Evolutionary conservation across 768 basidiomycete genomes (phyloP).

Genomic region (Lactarius sp.): DNA sequence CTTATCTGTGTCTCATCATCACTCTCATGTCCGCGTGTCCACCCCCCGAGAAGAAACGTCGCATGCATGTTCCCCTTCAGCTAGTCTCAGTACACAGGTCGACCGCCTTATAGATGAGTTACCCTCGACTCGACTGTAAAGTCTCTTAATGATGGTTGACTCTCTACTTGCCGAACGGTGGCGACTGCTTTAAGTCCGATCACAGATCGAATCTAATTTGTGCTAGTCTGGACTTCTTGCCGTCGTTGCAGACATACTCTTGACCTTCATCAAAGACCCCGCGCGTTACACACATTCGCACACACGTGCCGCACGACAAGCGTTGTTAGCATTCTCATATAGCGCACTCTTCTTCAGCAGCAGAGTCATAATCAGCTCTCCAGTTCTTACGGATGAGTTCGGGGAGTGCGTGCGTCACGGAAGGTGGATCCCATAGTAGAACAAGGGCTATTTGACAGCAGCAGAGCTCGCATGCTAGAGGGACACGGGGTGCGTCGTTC

Average conservation of each 20-base stretch:
- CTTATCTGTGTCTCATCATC: too few species aligned
- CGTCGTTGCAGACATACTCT: neutral
- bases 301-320: neutral
- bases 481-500: slow-evolving; percentile 12
- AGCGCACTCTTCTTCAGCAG: too few species aligned
- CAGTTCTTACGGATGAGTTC: neutral
- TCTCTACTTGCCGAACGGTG: too few species aligned
- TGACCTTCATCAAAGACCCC: neutral
- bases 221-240: too few species aligned
- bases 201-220: too few species aligned
- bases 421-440: slow-evolving; percentile 3
- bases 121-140: slow-evolving; percentile 6
- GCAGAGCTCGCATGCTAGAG: slow-evolving; percentile 14
- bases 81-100: neutral
- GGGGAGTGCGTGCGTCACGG: slow-evolving; percentile 12
- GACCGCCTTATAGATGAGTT: slow-evolving; percentile 1
- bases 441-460: slow-evolving; percentile 16
- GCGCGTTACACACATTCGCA: neutral
- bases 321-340: too few species aligned
- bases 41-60: slow-evolving; percentile 6
- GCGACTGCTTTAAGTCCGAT: too few species aligned
- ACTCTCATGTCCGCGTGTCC: too few species aligned
- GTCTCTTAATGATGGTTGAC: neutral
- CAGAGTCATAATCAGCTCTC: too few species aligned
- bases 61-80: neutral